Base-by-base conservation (phyloP, 2,329 filamentous ascomycete species). In the Dactylellina cionopaga region DNA sequence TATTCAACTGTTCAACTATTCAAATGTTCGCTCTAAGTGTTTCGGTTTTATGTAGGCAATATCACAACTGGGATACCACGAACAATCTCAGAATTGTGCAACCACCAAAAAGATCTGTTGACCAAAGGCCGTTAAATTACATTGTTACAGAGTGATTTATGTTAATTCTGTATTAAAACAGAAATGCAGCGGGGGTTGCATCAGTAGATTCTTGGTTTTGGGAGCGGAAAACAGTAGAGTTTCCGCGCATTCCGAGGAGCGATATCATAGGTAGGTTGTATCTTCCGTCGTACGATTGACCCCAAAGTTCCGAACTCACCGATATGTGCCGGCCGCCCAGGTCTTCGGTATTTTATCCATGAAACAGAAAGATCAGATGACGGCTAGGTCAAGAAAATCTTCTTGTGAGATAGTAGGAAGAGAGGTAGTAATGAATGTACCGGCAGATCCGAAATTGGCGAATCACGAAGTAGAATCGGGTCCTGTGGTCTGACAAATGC, bases 361-460 rank as follows among this genome's bases (percentile, higher is more conserved):
- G 22, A 33, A 56, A 44, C 44, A 22, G 33, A 72, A 72, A 65
- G 51, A 72, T 72, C 68, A 72, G 59, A 72, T 72, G 68, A n/a
- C n/a, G n/a, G n/a, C n/a, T n/a, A n/a, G n/a, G n/a, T n/a, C n/a
- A n/a, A n/a, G n/a, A n/a, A n/a, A n/a, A n/a, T n/a, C n/a, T n/a
- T n/a, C n/a, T n/a, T n/a, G n/a, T n/a, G n/a, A n/a, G n/a, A n/a
- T n/a, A n/a, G n/a, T n/a, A n/a, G n/a, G n/a, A n/a, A n/a, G 13
- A 6, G 7, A 5, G 29, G 56, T 10, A 15, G 24, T 29, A 22
- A 41, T 10, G 29, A 24, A 55, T 60, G 37, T 46, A 55, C 59
- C 51, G 52, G 35, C 37, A 46, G 54, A 59, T 46, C 44, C 37
- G 31, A 22, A 64, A 49, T 44, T 19, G 35, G n/a, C 63, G 63